Base-by-base conservation (phyloP, 257 asterid species). In the Rehmannia glutinosa region DNA sequence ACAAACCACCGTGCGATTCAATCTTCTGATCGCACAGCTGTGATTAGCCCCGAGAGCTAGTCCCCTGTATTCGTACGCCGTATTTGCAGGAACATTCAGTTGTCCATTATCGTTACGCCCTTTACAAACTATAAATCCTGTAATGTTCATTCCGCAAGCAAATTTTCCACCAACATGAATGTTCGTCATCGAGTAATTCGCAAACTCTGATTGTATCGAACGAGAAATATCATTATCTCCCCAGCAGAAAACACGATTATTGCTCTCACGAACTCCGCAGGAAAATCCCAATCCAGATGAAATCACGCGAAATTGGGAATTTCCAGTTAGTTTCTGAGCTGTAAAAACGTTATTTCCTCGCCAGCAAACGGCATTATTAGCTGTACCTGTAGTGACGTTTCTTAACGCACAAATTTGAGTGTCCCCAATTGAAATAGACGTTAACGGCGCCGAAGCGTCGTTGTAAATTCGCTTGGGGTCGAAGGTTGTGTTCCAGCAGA, bases 211-310 rank as follows among this genome's bases (percentile, higher is more conserved):
- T 69, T 91, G 83, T 28, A 91, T 80, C 59, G 63, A 38, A 8
- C n/a, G 15, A 27, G 89, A 78, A 6, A 73, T 38, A 2, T 1
- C 52, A 3, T 24, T 50, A 9, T 67, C 78, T 10, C 96, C 93
- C 97, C 97, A 88, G 58, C 97, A 91, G 3, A 33, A 49, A 50
- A 91, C 91, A 20, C 81, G 77, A 1, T 64, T 75, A 4, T 2
- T 15, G 6, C 2, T 43, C 19, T 64, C 79, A 52, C 76, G 6
- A 11, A 91, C 73, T 1, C 95, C 96, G 65, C 97, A 91, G 4
- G 90, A 77, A 68, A 91, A 86, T 6, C 89, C 82, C 54, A 72
- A 32, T 32, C 97, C 97, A 2, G 92, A 84, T 5, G 97, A 84
- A 68, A 91, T 78, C 39, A 65, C 33, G 2, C 72, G 64, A 8